Evolutionary conservation across 768 basidiomycete genomes (phyloP), one percentile per base, ranked within the genome.

Genomic region (Arthromyces matolae): DNA sequence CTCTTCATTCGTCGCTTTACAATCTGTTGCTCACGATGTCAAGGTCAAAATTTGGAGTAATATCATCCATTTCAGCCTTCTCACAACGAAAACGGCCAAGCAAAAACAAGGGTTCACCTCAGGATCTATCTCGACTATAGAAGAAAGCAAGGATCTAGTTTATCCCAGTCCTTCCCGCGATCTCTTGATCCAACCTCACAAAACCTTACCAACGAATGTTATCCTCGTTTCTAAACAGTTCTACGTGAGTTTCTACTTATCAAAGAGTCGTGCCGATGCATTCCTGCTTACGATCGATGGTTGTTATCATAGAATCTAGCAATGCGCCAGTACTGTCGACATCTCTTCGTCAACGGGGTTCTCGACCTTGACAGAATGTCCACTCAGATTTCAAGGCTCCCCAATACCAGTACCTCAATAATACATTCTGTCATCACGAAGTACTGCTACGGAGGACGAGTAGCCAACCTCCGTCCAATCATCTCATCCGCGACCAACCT

Each of bases 201-300:
- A 35, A 29, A 8, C 28, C 9, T 29, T 23, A 31, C 36, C 7
- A 22, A 9, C 12, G 3, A 43, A 43, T 24, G 32, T 49, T 14
- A 12, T 37, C 12, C 48, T 49, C 13, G 42, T 49, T n/a, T 49
- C 48, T 3, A 49, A 38, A 32, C 29, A 43, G n/a, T 49, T 43
- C 16, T 32, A 38, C 12, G 42, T 49, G 18, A 43, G 48, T 13
- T 9, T 8, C n/a, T n/a, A n/a, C n/a, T n/a, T n/a, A n/a, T n/a
- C n/a, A n/a, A n/a, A n/a, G n/a, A n/a, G n/a, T n/a, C n/a, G n/a
- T n/a, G n/a, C n/a, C n/a, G n/a, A n/a, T n/a, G n/a, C n/a, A n/a
- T n/a, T n/a, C n/a, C n/a, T n/a, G n/a, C n/a, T n/a, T n/a, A n/a
- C n/a, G n/a, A n/a, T n/a, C n/a, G n/a, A n/a, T n/a, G n/a, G n/a